phyloP scores from a whole-genome alignment of 2,329 filamentous ascomycete genomes.

The Cercospora janseana region DNA sequence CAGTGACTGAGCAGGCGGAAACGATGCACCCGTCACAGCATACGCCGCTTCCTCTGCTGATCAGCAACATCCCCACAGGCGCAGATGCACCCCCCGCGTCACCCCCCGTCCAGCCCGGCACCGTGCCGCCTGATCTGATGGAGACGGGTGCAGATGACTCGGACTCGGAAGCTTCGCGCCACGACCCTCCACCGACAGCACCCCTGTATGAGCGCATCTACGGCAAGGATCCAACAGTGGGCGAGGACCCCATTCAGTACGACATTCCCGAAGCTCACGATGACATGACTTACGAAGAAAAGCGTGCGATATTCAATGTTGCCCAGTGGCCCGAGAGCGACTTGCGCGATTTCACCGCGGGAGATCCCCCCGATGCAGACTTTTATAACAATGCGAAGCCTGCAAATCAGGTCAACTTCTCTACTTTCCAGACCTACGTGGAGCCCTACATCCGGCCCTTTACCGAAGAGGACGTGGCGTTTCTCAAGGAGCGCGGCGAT shows the following conservation, averaged over 20 bases:
- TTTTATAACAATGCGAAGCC: slow-evolving; percentile 86
- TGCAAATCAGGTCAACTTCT: slow-evolving; percentile 88
- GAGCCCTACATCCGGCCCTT: slow-evolving; percentile 89
- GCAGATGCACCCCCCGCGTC: slow-evolving; percentile 35
- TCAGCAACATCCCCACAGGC: slow-evolving; percentile 21
- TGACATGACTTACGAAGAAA: slow-evolving; percentile 80
- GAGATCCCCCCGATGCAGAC: slow-evolving; percentile 87
- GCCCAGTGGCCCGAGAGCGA: slow-evolving; percentile 77
- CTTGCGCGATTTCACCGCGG: slow-evolving; percentile 79
- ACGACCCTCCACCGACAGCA: slow-evolving; percentile 58
- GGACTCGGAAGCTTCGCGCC: slow-evolving; percentile 55
- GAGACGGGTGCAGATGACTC: slow-evolving; percentile 63
- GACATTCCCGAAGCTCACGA: slow-evolving; percentile 75
- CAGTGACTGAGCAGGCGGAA: neutral
- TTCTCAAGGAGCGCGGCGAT: slow-evolving; percentile 82
- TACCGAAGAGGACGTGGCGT: slow-evolving; percentile 90
- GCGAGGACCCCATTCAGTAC: slow-evolving; percentile 87
- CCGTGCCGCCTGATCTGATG: slow-evolving; percentile 47
- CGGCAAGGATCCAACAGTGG: slow-evolving; percentile 87
- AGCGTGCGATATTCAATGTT: slow-evolving; percentile 84
- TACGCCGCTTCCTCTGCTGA: slow-evolving; percentile 23
- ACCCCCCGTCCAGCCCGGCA: slow-evolving; percentile 34
- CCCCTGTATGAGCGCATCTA: slow-evolving; percentile 76
- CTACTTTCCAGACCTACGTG: slow-evolving; percentile 86
- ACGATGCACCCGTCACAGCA: neutral